phyloP scores from a whole-genome alignment of 2,329 filamentous ascomycete species.

The Cryphonectria naterciae region DNA sequence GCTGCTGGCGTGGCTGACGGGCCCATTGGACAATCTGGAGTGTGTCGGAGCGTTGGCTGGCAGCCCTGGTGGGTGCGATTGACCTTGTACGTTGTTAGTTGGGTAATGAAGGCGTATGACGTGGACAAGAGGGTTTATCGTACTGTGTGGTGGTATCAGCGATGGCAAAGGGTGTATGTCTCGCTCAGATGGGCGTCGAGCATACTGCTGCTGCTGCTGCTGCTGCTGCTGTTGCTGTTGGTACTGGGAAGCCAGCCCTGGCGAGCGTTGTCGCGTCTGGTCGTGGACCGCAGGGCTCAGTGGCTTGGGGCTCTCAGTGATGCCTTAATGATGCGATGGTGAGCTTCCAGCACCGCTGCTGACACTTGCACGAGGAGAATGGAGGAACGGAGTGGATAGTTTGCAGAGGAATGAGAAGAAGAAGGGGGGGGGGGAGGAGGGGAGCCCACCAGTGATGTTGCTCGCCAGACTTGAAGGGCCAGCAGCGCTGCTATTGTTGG shows the following conservation, averaged over 20 bases:
- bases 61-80: slow-evolving; percentile 10
- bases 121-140: slow-evolving; percentile 47
- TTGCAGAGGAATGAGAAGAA: background rate
- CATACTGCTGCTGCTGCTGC: slow-evolving; percentile 59
- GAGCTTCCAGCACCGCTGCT: slow-evolving; percentile 47
- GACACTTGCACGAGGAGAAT: slow-evolving; percentile 41
- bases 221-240: slow-evolving; percentile 63
- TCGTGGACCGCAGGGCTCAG: slow-evolving; percentile 69
- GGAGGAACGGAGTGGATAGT: background rate
- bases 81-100: slow-evolving; percentile 21
- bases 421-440: too few species aligned
- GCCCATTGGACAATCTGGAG: slow-evolving; percentile 50
- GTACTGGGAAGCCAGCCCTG: slow-evolving; percentile 67
- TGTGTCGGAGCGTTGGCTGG: slow-evolving; percentile 32
- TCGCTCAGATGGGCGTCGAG: slow-evolving; percentile 59
- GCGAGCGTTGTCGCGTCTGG: slow-evolving; percentile 63
- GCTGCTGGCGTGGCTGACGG: slow-evolving; percentile 44
- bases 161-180: slow-evolving; percentile 55
- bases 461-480: slow-evolving; percentile 56
- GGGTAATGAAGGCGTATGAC: slow-evolving; percentile 36
- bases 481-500: slow-evolving; percentile 54
- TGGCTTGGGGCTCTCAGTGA: slow-evolving; percentile 88
- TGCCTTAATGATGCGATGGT: slow-evolving; percentile 71
- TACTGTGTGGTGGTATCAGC: slow-evolving; percentile 44
- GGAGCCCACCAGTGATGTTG: slow-evolving; percentile 46